Evolutionary conservation across 2,329 filamentous ascomycete genomes (phyloP).

Genomic region (Trichoderma polysporum): DNA sequence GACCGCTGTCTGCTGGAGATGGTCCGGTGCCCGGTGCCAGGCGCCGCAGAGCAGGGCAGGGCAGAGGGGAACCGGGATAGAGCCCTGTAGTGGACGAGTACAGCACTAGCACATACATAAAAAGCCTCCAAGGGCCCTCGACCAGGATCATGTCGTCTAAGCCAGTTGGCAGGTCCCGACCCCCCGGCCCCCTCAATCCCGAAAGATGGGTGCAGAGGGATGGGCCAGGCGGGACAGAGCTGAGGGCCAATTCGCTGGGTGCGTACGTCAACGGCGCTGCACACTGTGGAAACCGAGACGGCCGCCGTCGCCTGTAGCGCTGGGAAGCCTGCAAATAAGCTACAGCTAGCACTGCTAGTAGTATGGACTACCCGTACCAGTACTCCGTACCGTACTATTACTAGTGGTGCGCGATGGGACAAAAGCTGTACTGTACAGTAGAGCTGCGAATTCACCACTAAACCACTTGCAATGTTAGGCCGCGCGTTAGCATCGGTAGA

Average conservation of each 20-base stretch:
- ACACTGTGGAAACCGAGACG: background rate
- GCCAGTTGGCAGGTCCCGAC: constrained; percentile 1
- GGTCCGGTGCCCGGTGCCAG: background rate
- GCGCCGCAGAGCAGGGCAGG: background rate
- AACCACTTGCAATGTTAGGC: background rate
- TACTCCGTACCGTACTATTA: no score
- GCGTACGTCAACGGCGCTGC: background rate
- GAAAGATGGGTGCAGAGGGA: constrained; percentile 18
- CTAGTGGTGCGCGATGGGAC: no score
- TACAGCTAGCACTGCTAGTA: background rate
- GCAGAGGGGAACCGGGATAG: background rate
- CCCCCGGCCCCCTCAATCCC: constrained; percentile 1
- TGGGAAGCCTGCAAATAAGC: background rate
- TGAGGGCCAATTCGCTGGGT: no score
- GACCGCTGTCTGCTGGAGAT: background rate
- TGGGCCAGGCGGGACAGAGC: background rate
- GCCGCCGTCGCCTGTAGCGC: background rate
- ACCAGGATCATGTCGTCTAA: background rate
- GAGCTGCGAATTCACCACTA: background rate
- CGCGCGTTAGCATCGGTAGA: background rate
- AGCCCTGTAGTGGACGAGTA: no score
- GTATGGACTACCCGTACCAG: no score
- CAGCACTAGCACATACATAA: no score
- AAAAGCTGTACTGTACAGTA: no score
- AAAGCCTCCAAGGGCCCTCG: no score